Conservation (phyloP, 2,329 filamentous ascomycete species). For the Nannizzia gypsea region DNA sequence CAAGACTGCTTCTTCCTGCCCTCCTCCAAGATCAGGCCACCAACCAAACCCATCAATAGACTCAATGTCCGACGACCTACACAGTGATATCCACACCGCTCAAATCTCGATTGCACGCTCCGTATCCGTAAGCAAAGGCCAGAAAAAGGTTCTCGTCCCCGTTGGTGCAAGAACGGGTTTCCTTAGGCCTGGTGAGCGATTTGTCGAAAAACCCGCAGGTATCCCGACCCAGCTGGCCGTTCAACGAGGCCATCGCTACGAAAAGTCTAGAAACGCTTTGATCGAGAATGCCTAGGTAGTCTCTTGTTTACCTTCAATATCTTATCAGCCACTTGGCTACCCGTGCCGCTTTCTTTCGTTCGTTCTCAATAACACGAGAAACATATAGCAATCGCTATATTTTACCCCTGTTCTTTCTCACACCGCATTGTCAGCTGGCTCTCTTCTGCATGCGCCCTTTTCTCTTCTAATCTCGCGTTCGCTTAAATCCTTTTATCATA, state of each 20-base stretch:
- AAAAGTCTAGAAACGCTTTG: slow-evolving; percentile 14
- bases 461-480: not conserved
- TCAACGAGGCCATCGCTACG: slow-evolving; percentile 17
- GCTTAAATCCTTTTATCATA: not conserved
- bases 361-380: not conserved
- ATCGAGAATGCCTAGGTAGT: slow-evolving; percentile 14
- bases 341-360: too few species aligned
- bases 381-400: not conserved
- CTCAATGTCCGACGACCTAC: slow-evolving; percentile 8
- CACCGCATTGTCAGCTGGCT: not conserved
- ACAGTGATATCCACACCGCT: slow-evolving; percentile 15
- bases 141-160: slow-evolving; percentile 28
- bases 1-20: not conserved
- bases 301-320: not conserved
- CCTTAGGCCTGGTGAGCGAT: slow-evolving; percentile 19
- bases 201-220: slow-evolving; percentile 19
- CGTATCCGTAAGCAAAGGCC: slow-evolving; percentile 27
- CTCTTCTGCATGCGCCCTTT: not conserved
- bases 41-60: slow-evolving; percentile 10
- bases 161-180: slow-evolving; percentile 19
- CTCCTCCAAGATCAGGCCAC: not conserved
- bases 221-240: slow-evolving; percentile 20
- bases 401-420: not conserved
- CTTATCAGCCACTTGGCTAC: too few species aligned
- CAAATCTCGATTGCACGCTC: slow-evolving; percentile 31